These are phyloP conservation scores for Ceratopteris richardii DNA, from an alignment of 75 land plant genomes.

Conservation along the genomic window DNA sequence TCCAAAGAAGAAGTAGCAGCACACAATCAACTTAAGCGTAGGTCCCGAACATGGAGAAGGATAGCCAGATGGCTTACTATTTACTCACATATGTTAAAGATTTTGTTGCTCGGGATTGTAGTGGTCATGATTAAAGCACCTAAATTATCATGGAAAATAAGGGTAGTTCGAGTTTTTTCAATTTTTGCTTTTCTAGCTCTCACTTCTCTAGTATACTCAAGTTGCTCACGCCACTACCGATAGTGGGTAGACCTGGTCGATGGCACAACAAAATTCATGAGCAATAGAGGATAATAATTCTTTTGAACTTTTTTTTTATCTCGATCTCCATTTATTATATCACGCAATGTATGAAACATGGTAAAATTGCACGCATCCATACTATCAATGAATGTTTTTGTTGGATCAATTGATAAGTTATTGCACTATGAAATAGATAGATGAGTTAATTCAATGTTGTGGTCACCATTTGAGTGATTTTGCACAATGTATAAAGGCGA, in stretches of 20 bases:
- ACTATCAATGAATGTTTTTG: too few species aligned
- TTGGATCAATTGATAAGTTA: too few species aligned
- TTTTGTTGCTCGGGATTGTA: constrained; percentile 45
- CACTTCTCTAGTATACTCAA: constrained; percentile 46
- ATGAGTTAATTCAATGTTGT: too few species aligned
- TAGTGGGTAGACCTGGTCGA: constrained; percentile 81
- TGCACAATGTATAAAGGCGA: too few species aligned
- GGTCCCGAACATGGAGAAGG: constrained; percentile 58
- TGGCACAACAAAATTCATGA: too few species aligned
- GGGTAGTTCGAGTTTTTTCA: constrained; percentile 67
- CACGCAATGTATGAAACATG: too few species aligned
- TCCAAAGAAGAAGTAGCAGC: constrained; percentile 84
- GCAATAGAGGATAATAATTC: too few species aligned
- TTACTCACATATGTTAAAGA: constrained; percentile 62
- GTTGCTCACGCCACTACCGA: constrained; percentile 37
- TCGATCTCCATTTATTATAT: too few species aligned
- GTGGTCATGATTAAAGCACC: constrained; percentile 56
- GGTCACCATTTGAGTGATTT: too few species aligned
- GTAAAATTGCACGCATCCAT: too few species aligned
- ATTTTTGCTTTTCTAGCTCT: constrained; percentile 64
- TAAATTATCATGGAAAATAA: constrained; percentile 70
- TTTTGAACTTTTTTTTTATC: too few species aligned
- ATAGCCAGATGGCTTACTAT: constrained; percentile 42
- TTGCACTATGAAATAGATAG: too few species aligned
- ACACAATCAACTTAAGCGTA: constrained; percentile 51